Base-by-base conservation (phyloP, 352 stramenopile species). In the Globisporangium apiculatum region DNA sequence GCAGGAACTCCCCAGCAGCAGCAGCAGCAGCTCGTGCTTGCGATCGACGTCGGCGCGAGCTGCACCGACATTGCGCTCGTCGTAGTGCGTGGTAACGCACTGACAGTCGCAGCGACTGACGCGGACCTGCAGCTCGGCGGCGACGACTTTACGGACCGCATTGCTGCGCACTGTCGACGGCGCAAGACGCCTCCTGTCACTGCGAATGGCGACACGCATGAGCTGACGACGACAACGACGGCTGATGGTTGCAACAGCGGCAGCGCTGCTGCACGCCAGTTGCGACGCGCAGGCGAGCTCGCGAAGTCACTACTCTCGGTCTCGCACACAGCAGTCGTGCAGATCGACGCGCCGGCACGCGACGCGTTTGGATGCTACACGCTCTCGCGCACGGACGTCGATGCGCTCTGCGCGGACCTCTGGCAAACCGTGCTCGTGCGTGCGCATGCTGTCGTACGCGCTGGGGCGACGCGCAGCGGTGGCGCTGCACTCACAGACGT, bases 291-390 rank as follows among this genome's bases (percentile, higher is more conserved):
- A 12, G 73, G 64, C 43, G 57, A 66, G 10, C 57, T 85, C 7
- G 75, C 72, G 0, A 74, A 80, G 60, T 73, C 71, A 52, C 66
- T 85, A 8, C 66, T 85, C 5, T 72, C 67, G 11, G 70, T 37
- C 9, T 79, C 72, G 2, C 43, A 55, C 2, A 66, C 53, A 18
- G 71, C 66, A 14, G 56, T 61, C 3, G 68, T 85, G 15, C 60
- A 71, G 48, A 54, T 85, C 17, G 59, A 76, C 48, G 57, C 55
- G 17, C 65, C 53, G 57, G 51, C 68, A 17, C 36, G 47, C 24
- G 15, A 54, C 51, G 10, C 59, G 55, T 14, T 80, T 73, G 31
- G 48, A 24, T 31, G 68, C 56, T 62, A 62, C 58, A 71, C 50
- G 7, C 66, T 85, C 46, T 72, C 72, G 35, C 70, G 72, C 15